Conservation (phyloP, 257 asterid genomes). For the Echium plantagineum region DNA sequence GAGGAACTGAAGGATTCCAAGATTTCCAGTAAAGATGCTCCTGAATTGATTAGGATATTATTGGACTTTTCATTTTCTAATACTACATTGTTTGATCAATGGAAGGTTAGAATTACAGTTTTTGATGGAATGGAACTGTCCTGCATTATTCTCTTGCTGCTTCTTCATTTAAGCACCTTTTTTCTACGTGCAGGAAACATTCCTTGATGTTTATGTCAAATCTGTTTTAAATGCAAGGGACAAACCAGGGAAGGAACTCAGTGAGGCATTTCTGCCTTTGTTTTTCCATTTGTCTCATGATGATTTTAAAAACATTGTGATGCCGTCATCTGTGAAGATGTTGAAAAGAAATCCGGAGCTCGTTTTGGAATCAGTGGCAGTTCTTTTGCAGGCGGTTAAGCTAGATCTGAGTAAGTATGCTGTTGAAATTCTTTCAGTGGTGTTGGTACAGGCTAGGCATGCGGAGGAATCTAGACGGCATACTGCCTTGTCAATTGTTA, state of each 20-base stretch:
- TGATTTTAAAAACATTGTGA: constrained; percentile 55
- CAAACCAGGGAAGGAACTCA: constrained; percentile 61
- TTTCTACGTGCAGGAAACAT: constrained; percentile 43
- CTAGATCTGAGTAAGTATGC: constrained; percentile 91
- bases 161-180: constrained; percentile 2
- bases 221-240: constrained; percentile 80
- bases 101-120: constrained; percentile 43
- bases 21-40: constrained; percentile 62
- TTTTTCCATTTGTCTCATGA: constrained; percentile 69
- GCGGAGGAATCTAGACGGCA: constrained; percentile 84
- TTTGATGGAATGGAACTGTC: not conserved
- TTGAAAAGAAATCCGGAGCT: constrained; percentile 97
- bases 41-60: constrained; percentile 51
- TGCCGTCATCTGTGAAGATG: constrained; percentile 83
- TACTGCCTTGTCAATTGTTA: constrained; percentile 61
- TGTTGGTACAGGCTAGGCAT: constrained; percentile 73
- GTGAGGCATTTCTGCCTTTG: constrained; percentile 75
- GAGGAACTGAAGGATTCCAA: constrained; percentile 70
- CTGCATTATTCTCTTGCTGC: not conserved
- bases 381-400: constrained; percentile 51
- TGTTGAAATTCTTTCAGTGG: constrained; percentile 64
- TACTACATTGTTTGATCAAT: constrained; percentile 40
- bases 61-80: constrained; percentile 50
- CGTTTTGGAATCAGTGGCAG: constrained; percentile 75
- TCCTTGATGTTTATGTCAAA: constrained; percentile 70